These are phyloP conservation scores for Jatropha multifida DNA, from an alignment of 441 rosid genomes.

Conservation along the genomic window DNA sequence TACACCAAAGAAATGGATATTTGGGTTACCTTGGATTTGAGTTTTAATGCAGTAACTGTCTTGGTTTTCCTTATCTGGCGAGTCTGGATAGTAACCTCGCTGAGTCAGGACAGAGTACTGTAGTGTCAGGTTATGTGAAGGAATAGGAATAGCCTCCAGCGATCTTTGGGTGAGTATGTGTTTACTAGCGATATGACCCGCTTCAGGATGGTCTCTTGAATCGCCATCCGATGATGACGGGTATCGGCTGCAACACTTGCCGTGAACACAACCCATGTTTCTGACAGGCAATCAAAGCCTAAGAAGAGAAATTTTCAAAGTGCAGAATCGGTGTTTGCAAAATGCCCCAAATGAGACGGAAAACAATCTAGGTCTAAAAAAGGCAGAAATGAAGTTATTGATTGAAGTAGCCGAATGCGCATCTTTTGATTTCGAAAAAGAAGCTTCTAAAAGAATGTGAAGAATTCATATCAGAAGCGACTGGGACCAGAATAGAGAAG, in stretches of 20 bases:
- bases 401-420: slow-evolving; percentile 26
- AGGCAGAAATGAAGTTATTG: slow-evolving; percentile 16
- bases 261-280: slow-evolving; percentile 82
- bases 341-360: slow-evolving; percentile 26
- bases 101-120: slow-evolving; percentile 79
- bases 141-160: slow-evolving; percentile 61
- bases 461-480: slow-evolving; percentile 24
- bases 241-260: slow-evolving; percentile 70
- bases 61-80: slow-evolving; percentile 79
- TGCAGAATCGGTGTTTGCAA: slow-evolving; percentile 23
- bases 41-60: slow-evolving; percentile 81
- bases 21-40: slow-evolving; percentile 80
- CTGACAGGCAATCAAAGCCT: slow-evolving; percentile 6
- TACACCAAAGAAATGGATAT: slow-evolving; percentile 92
- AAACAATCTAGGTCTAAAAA: neutral
- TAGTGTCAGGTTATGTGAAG: slow-evolving; percentile 60
- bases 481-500: neutral
- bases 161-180: slow-evolving; percentile 53
- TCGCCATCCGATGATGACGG: slow-evolving; percentile 60
- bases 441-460: slow-evolving; percentile 20
- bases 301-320: slow-evolving; percentile 6
- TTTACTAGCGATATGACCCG: slow-evolving; percentile 31
- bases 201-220: slow-evolving; percentile 35
- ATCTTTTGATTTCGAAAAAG: slow-evolving; percentile 25
- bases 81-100: slow-evolving; percentile 80